These are phyloP conservation scores for Didymella sp. DNA, from an alignment of 2,329 filamentous ascomycete genomes.

Conservation along the genomic window DNA sequence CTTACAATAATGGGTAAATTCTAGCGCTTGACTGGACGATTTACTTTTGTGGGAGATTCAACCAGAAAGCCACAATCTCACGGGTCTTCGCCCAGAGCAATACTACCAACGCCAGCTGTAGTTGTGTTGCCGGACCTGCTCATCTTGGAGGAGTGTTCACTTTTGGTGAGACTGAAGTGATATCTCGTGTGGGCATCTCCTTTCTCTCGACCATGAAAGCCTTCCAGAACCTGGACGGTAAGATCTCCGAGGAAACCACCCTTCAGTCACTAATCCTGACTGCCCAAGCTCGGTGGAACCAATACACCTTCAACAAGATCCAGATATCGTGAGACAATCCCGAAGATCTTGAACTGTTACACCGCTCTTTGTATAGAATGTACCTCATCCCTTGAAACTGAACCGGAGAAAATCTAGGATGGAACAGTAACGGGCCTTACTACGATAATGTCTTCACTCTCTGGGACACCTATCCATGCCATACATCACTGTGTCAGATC, in stretches of 20 bases:
- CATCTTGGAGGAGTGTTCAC: not conserved
- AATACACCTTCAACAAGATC: conserved; percentile 63
- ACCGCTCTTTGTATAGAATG: not conserved
- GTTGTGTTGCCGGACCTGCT: not conserved
- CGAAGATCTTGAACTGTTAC: not conserved
- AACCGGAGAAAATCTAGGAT: not conserved
- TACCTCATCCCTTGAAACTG: not conserved
- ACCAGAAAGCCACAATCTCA: not conserved
- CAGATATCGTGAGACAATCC: not conserved
- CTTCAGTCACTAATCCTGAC: conserved; percentile 56
- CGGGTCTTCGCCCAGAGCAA: not conserved
- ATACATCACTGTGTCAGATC: conserved; percentile 69
- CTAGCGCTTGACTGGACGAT: not conserved
- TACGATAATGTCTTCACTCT: not conserved
- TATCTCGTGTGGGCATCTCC: not conserved
- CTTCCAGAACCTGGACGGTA: not conserved
- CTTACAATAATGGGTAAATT: not conserved
- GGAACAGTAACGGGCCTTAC: not conserved
- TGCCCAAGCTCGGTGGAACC: conserved; percentile 65
- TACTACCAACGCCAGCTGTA: not conserved
- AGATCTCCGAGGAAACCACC: conserved; percentile 41
- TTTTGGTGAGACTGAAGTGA: not conserved
- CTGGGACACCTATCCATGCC: conserved; percentile 51
- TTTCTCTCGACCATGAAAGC: not conserved
- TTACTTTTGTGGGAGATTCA: not conserved